Evolutionary conservation across 345 rosid genomes (phyloP).

Genomic region (Erysimum cheiranthoides): DNA sequence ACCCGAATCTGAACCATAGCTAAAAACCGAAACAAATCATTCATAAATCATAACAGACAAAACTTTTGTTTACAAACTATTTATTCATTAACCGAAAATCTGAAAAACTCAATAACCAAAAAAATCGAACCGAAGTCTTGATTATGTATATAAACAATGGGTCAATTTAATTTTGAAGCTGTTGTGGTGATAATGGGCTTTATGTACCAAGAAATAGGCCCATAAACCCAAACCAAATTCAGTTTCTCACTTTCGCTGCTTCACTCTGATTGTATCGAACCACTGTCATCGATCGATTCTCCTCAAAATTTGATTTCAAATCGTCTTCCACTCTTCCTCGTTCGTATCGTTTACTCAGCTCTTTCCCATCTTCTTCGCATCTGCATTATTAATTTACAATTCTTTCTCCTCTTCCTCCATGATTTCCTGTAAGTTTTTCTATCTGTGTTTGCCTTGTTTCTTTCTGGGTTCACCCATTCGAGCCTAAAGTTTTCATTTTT

Average conservation of each 20-base stretch:
- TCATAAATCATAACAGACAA: too few species aligned
- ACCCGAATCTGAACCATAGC: too few species aligned
- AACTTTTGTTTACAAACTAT: too few species aligned
- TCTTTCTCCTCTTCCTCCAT: conserved; percentile 14
- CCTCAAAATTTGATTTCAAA: conserved; percentile 27
- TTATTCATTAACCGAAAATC: too few species aligned
- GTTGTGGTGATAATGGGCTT: background rate
- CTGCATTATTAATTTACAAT: background rate
- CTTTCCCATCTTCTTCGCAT: background rate
- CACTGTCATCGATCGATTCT: too few species aligned
- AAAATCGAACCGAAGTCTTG: too few species aligned
- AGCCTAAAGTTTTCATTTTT: background rate
- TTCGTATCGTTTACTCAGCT: conserved; percentile 20
- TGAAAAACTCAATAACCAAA: too few species aligned
- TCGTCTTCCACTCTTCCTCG: conserved; percentile 38
- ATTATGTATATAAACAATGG: background rate
- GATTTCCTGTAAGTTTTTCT: conserved; percentile 40
- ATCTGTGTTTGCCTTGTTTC: background rate
- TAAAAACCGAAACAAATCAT: too few species aligned
- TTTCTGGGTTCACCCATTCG: background rate
- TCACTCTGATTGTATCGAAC: conserved; percentile 43
- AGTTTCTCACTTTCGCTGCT: background rate
- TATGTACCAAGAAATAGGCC: background rate
- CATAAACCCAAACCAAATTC: background rate
- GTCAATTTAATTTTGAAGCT: background rate